phyloP scores from a whole-genome alignment of 192 early-diverging fungal genomes.

The Gorgonomyces haynaldii region DNA sequence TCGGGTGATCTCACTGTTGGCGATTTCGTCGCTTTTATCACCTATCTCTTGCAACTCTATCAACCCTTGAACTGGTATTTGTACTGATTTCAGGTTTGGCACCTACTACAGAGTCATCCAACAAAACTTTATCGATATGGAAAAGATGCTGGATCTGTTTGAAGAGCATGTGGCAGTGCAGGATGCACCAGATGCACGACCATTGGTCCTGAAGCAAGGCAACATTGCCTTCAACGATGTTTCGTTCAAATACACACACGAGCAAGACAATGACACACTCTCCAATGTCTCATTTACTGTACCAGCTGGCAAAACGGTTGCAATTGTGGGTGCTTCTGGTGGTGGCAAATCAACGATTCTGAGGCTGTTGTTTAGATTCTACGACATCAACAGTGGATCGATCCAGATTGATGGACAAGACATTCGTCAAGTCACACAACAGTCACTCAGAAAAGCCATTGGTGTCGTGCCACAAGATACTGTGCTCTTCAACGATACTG shows the following conservation, averaged over 20 bases:
- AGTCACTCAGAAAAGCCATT: conserved; percentile 65
- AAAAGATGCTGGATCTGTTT: conserved; percentile 84
- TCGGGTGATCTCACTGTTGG: conserved; percentile 58
- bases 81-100: conserved; percentile 63
- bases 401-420: conserved; percentile 84
- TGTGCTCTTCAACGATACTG: conserved; percentile 91
- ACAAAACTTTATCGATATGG: conserved; percentile 79
- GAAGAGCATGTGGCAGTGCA: conserved; percentile 52
- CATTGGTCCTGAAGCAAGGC: conserved; percentile 36
- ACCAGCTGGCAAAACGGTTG: conserved; percentile 60
- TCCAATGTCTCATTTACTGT: conserved; percentile 63
- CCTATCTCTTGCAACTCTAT: conserved; percentile 86
- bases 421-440: conserved; percentile 50
- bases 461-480: conserved; percentile 93
- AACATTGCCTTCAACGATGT: conserved; percentile 52
- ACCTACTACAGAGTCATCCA: conserved; percentile 90
- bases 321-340: conserved; percentile 61
- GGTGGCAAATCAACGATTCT: conserved; percentile 47
- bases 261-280: conserved; percentile 58
- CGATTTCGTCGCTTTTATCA: conserved; percentile 78
- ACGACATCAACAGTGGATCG: conserved; percentile 69
- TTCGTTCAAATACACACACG: neutral
- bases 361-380: conserved; percentile 76
- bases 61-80: conserved; percentile 58
- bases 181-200: conserved; percentile 51